A percentile compares a stretch with the other conserved stretches of the same genome.
phyloP scores from a whole-genome alignment of 148 eudicot genomes.

The Beta vulgaris region DNA sequence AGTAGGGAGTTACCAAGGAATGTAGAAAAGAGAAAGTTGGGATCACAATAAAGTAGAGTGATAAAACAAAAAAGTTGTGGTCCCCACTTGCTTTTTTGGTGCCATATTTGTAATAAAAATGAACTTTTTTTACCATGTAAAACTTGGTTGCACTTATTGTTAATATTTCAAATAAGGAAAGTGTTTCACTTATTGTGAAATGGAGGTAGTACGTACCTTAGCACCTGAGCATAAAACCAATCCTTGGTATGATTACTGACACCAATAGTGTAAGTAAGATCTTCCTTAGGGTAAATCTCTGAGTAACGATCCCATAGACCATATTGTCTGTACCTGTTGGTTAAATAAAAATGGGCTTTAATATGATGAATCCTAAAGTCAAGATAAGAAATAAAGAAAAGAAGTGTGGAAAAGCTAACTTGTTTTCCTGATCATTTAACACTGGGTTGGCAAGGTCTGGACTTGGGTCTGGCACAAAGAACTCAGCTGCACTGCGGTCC shows the following conservation, averaged over 20 bases:
- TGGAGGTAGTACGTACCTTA: too few species aligned
- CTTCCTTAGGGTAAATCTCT: constrained; percentile 56
- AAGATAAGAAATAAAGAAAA: neutral
- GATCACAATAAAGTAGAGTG: too few species aligned
- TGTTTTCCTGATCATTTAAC: constrained; percentile 33
- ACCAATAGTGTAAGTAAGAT: constrained; percentile 59
- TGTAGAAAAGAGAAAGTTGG: neutral
- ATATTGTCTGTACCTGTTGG: constrained; percentile 67
- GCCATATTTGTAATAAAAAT: too few species aligned
- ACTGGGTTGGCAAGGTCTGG: constrained; percentile 46
- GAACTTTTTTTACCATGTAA: too few species aligned
- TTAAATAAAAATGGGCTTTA: neutral
- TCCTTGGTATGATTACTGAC: constrained; percentile 41
- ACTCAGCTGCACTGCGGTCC: too few species aligned
- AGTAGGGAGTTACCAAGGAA: too few species aligned
- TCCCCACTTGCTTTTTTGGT: too few species aligned
- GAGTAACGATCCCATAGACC: constrained; percentile 86
- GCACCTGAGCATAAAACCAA: constrained; percentile 82
- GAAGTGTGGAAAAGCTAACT: constrained; percentile 28
- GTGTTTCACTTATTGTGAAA: too few species aligned
- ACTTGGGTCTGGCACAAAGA: too few species aligned
- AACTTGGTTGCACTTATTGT: too few species aligned
- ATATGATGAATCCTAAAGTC: neutral
- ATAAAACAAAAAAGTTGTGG: too few species aligned
- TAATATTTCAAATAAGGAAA: too few species aligned